Conservation (phyloP, 768 basidiomycete genomes). For the Tephrocybe sp. region DNA sequence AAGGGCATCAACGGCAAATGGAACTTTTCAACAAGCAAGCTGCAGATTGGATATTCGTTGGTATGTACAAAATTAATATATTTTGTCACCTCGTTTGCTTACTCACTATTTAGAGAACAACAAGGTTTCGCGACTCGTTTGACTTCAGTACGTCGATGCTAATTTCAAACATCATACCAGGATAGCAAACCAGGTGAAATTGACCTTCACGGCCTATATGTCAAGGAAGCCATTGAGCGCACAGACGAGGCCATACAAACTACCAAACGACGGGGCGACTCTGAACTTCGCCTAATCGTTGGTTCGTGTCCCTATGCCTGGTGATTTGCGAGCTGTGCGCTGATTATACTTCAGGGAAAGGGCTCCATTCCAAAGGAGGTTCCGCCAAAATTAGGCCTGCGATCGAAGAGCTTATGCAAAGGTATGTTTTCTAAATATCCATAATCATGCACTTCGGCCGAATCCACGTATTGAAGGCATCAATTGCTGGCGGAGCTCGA, state of each 20-base stretch:
- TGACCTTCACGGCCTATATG: slow-evolving; percentile 90
- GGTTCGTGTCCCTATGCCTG: slow-evolving; percentile 45
- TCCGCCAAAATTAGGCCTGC: slow-evolving; percentile 91
- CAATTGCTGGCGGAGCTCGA: slow-evolving; percentile 74
- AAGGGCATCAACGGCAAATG: slow-evolving; percentile 77
- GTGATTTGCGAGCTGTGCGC: neutral
- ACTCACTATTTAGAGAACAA: slow-evolving; percentile 63
- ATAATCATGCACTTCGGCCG: neutral
- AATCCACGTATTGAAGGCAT: slow-evolving; percentile 45
- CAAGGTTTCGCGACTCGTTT: slow-evolving; percentile 37
- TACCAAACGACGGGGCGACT: slow-evolving; percentile 62
- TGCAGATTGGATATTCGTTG: slow-evolving; percentile 82
- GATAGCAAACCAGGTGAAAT: slow-evolving; percentile 74
- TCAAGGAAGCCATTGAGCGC: slow-evolving; percentile 83
- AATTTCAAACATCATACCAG: slow-evolving; percentile 28
- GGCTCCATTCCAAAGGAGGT: slow-evolving; percentile 76
- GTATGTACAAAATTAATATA: slow-evolving; percentile 43
- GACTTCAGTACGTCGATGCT: neutral
- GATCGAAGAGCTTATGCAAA: slow-evolving; percentile 82
- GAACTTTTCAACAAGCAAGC: slow-evolving; percentile 79
- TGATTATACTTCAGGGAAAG: slow-evolving; percentile 59
- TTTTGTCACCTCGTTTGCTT: slow-evolving; percentile 4
- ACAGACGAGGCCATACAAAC: slow-evolving; percentile 70
- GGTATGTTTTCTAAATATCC: slow-evolving; percentile 41
- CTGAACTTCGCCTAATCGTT: slow-evolving; percentile 79